Percentiles rank a stretch among this genome's conserved stretches.
phyloP scores from a whole-genome alignment of 225 moss, liverwort and hornwort species.

The Ulota crispa region DNA sequence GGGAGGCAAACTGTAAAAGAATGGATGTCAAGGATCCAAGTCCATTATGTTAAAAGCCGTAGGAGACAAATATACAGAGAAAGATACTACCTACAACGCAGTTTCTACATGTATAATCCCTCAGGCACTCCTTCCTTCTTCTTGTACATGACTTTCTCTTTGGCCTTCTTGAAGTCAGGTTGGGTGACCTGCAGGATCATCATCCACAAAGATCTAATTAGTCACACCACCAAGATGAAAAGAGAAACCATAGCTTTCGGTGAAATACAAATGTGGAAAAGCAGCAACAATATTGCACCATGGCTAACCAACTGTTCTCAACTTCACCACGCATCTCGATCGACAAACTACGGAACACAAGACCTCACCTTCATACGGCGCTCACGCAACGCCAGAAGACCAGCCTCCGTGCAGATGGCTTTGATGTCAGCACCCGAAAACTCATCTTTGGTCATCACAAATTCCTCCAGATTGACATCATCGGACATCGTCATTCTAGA shows the following conservation, averaged over 20 bases:
- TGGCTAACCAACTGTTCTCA: neutral
- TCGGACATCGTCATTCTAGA: slow-evolving; percentile 93
- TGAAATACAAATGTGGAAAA: neutral
- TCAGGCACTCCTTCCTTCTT: slow-evolving; percentile 96
- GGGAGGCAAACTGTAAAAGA: neutral
- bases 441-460: slow-evolving; percentile 72
- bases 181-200: slow-evolving; percentile 68
- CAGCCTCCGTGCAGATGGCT: slow-evolving; percentile 97
- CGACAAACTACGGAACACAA: neutral
- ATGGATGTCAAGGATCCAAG: slow-evolving; percentile 20
- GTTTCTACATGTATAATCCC: slow-evolving; percentile 78
- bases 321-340: neutral
- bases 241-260: neutral
- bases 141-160: slow-evolving; percentile 95
- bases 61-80: slow-evolving; percentile 33
- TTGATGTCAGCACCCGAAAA: slow-evolving; percentile 97
- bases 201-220: neutral
- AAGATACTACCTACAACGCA: slow-evolving; percentile 10
- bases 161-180: slow-evolving; percentile 82
- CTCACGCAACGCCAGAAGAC: slow-evolving; percentile 89
- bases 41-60: slow-evolving; percentile 12
- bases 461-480: slow-evolving; percentile 89
- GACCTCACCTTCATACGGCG: slow-evolving; percentile 91
- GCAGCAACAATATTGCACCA: neutral
- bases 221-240: neutral